Evolutionary conservation across 228 moss, liverwort and hornwort species (phyloP), one percentile per base, ranked within the genome.

Genomic region (Sphagnum fallax): DNA sequence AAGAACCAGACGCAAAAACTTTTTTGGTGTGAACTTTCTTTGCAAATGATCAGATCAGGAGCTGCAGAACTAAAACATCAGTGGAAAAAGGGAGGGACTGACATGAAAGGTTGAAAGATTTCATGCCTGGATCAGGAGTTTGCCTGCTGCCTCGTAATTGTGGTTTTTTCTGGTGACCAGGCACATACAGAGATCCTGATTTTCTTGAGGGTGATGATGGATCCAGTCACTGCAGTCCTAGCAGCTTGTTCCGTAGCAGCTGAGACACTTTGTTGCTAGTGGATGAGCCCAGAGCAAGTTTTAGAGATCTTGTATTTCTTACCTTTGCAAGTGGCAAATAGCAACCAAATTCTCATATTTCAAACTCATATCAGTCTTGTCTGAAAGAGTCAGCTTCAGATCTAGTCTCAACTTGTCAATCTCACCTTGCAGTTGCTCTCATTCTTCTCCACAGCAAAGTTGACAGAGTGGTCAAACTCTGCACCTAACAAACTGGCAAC

Each of bases 251-350:
- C 67, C 51, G 53, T 49, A 18, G 67, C 16, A 51, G 14, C 10
- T 12, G 67, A 49, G 6, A 71, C 52, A 47, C 65, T 80, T 65
- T 49, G 70, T 32, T 32, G 52, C 69, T 74, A 10, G 55, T 73
- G 52, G 78, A 72, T 57, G 75, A 60, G 48, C 68, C 75, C 9
- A 91, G 75, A 18, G 84, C 79, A 65, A 70, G 75, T 74, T 89
- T 92, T 1, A 96, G 32, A 32, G 76, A 63, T 89, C 86, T 72
- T 89, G 95, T 69, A 96, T 88, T 75, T 96, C 95, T 77, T 91
- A 89, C 74, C 91, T 84, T 80, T 96, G 95, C 51, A 91, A 89
- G 53, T 91, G 86, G 67, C 95, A 96, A 52, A 96, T 81, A 60
- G 74, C 80, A 11, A 88, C 88, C 62, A 96, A 67, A 67, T 91